Conservation (phyloP, 78 protist genomes). For the Protostelium mycophagum region DNA sequence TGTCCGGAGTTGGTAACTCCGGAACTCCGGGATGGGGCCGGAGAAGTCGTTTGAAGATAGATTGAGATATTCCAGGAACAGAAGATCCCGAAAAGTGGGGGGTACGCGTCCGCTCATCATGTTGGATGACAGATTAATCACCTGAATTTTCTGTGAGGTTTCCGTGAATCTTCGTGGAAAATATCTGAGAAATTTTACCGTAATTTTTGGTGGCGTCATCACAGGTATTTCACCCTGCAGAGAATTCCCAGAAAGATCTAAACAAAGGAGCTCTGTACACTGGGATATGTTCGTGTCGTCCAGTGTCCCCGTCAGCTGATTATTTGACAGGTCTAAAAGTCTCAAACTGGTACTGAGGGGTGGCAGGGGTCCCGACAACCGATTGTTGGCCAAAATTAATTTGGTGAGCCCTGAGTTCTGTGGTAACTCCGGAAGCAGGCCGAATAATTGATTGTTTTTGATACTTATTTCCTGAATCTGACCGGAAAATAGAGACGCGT, state of each 20-base stretch:
- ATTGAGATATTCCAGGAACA: neutral
- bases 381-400: neutral
- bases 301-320: neutral
- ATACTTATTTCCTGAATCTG: neutral
- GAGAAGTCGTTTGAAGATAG: neutral
- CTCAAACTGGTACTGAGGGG: neutral
- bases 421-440: neutral
- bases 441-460: neutral
- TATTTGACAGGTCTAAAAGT: neutral
- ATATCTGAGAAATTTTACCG: no score
- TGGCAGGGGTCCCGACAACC: neutral
- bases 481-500: neutral
- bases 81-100: neutral
- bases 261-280: no score
- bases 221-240: no score
- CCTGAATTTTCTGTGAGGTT: neutral
- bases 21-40: neutral
- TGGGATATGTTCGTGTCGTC: neutral
- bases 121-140: no score
- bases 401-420: neutral
- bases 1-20: neutral
- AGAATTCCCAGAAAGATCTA: no score
- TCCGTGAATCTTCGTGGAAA: neutral
- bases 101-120: no score
- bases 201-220: no score